Percentiles rank a stretch among this genome's conserved stretches.
phyloP scores from a whole-genome alignment of 345 rosid species.

The Camelina sativa region DNA sequence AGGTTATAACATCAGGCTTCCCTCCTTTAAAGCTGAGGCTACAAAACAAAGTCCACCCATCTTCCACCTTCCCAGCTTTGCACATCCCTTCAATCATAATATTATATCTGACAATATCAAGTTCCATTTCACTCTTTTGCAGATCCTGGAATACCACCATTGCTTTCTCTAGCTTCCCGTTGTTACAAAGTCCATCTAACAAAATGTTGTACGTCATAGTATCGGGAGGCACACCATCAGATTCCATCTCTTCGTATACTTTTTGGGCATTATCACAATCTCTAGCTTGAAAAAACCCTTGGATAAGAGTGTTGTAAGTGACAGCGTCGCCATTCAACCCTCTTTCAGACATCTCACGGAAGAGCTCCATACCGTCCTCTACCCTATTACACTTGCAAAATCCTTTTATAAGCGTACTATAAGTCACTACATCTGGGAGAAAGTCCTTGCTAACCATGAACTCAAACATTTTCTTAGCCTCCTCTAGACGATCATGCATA shows the following conservation, averaged over 20 bases:
- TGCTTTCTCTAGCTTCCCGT: neutral
- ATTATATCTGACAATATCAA: neutral
- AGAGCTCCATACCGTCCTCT: neutral
- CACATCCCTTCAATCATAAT: too few species aligned
- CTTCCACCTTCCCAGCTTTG: neutral
- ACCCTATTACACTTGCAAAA: neutral
- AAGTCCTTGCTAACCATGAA: neutral
- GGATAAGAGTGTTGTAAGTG: neutral
- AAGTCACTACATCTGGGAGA: neutral
- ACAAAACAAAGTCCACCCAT: neutral
- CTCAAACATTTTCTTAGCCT: neutral
- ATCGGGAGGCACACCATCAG: neutral
- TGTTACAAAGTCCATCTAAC: neutral
- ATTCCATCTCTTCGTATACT: neutral
- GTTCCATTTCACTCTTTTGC: neutral
- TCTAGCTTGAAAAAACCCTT: neutral
- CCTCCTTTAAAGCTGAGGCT: neutral
- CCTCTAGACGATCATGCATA: neutral
- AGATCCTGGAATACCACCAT: neutral
- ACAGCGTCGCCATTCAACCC: neutral
- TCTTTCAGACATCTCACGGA: neutral
- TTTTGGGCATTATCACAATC: neutral
- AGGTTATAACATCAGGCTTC: neutral
- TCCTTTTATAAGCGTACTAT: neutral
- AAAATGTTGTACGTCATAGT: neutral